phyloP scores from a whole-genome alignment of 225 moss, liverwort and hornwort genomes.

The Polytrichum formosum region DNA sequence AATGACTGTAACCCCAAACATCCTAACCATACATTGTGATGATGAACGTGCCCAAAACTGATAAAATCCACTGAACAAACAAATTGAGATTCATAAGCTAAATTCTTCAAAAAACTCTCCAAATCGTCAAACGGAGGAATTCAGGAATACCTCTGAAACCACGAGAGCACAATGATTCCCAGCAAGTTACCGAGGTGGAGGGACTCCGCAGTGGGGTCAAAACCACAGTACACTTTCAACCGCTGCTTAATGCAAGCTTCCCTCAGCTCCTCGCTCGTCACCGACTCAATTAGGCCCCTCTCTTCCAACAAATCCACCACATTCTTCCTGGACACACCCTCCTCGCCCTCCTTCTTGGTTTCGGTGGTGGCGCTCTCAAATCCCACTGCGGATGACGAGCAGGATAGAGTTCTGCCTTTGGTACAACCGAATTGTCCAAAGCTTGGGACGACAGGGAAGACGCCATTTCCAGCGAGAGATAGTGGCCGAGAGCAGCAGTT shows the following conservation, averaged over 20 bases:
- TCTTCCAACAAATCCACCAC: conserved; percentile 83
- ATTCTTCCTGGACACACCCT: conserved; percentile 26
- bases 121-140: neutral
- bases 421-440: neutral
- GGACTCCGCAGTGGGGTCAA: conserved; percentile 89
- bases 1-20: too few species aligned
- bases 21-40: too few species aligned
- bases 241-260: conserved; percentile 52
- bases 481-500: too few species aligned
- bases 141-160: conserved; percentile 76
- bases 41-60: too few species aligned
- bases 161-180: conserved; percentile 86
- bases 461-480: neutral
- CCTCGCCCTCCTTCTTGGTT: neutral
- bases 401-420: neutral
- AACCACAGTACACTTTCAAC: conserved; percentile 89
- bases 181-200: conserved; percentile 95
- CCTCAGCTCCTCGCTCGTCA: conserved; percentile 72
- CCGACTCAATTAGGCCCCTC: conserved; percentile 76
- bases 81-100: too few species aligned
- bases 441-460: neutral
- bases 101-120: too few species aligned
- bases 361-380: neutral
- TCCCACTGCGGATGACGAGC: neutral
- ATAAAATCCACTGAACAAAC: too few species aligned